Percentiles rank a stretch among this genome's conserved stretches.
phyloP scores from a whole-genome alignment of 1,139 yeast genomes.

The Taphrina confusa region DNA sequence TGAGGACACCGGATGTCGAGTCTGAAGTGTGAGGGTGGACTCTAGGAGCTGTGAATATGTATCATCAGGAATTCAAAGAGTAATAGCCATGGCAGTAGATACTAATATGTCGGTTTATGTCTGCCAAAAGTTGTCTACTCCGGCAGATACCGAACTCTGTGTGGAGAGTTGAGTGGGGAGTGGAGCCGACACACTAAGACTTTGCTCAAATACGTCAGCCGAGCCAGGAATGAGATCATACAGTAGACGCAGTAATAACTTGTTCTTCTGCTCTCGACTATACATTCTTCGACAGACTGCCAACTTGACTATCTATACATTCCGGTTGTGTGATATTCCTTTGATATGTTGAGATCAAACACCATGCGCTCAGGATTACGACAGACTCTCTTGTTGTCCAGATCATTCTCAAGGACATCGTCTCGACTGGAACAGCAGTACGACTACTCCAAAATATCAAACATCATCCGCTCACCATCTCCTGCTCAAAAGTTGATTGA shows the following conservation, averaged over 20 bases:
- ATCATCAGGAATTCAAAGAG: too few species aligned
- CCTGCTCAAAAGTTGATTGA: constrained; percentile 48
- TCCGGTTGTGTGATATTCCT: too few species aligned
- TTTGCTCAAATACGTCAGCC: background rate
- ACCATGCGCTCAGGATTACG: background rate
- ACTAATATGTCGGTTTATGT: too few species aligned
- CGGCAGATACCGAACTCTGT: too few species aligned
- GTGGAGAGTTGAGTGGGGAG: background rate
- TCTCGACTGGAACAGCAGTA: background rate
- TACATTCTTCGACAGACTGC: too few species aligned
- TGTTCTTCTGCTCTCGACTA: too few species aligned
- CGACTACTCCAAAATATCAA: constrained; percentile 7
- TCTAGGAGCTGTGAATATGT: too few species aligned
- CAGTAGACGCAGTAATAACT: too few species aligned
- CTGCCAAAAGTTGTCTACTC: too few species aligned
- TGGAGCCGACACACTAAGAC: background rate
- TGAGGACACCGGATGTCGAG: constrained; percentile 13
- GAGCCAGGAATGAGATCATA: background rate
- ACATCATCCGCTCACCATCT: background rate
- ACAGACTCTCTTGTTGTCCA: background rate
- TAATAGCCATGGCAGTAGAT: too few species aligned
- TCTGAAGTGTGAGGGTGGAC: constrained; percentile 2
- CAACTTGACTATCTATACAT: too few species aligned
- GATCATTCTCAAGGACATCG: background rate
- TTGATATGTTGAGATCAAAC: background rate